Base-by-base conservation (phyloP, 140 eudicot genomes). In the Bidens hawaiensis region DNA sequence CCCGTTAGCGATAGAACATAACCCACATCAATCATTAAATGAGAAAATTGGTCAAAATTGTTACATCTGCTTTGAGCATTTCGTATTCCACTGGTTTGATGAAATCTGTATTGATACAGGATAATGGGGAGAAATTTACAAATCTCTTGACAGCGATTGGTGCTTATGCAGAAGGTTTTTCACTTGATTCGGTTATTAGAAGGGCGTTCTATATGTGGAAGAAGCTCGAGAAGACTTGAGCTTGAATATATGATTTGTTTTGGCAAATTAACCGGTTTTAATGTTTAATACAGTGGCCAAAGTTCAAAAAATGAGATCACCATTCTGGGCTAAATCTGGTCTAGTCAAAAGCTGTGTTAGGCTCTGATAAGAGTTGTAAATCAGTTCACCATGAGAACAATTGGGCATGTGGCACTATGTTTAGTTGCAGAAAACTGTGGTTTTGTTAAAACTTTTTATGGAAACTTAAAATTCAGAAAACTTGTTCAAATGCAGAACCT, bases 91-190 rank as follows among this genome's bases (percentile, higher is more conserved):
- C 17, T 26, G 54, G 31, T 40, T 17, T 68, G 19, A 60, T 53
- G 31, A 49, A 40, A 4, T 21, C 22, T 63, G 14, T 65, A 47
- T 45, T 52, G 65, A 56, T 64, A 59, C 93, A 94, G 99, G 99
- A 94, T 67, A 56, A 81, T 11, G 99, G 99, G 26, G 90, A 94
- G 86, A 94, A 94, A 60, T 94, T 94, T 66, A 85, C 85, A 8
- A 85, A 83, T 74, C 85, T 94, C 18, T 76, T 88, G 83, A 85
- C 75, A 15, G 99, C 99, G 3, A 94, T 94, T 18, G 82, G 94
- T 65, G 99, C 99, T 5, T 94, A 94, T 75, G 99, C 97, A 23
- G 97, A 94, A 81, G 99, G 99, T 31, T 88, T 76, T 82, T 94
- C 99, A 15, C 94, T 95, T 43, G 99, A 94, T 79, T 45, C 82